These are phyloP conservation scores for Antrodiella citrinella DNA, from an alignment of 768 basidiomycete genomes.

Conservation along the genomic window DNA sequence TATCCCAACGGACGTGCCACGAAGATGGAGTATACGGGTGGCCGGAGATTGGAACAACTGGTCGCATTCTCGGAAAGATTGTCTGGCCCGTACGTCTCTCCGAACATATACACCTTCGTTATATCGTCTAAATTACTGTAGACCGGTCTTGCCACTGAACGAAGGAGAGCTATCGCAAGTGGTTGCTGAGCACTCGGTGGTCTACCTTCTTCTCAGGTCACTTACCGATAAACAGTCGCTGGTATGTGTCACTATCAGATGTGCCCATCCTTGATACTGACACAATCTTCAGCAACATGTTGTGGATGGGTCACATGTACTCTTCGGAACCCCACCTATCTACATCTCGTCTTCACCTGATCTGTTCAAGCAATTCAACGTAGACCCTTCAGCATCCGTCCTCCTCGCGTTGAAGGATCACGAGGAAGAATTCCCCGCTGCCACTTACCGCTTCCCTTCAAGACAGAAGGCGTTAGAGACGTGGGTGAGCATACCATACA, in stretches of 20 bases:
- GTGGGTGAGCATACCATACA: slow-evolving; percentile 1
- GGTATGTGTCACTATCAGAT: slow-evolving; percentile 17
- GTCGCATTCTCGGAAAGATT: slow-evolving; percentile 72
- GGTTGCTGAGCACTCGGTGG: slow-evolving; percentile 39
- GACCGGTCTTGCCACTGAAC: slow-evolving; percentile 32
- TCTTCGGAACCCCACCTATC: slow-evolving; percentile 42
- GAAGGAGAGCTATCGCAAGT: slow-evolving; percentile 34
- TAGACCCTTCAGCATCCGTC: slow-evolving; percentile 24
- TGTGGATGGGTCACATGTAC: slow-evolving; percentile 43
- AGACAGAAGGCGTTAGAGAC: neutral
- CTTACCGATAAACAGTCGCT: slow-evolving; percentile 23
- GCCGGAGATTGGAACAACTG: slow-evolving; percentile 64
- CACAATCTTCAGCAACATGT: slow-evolving; percentile 37
- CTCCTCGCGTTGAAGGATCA: slow-evolving; percentile 64
- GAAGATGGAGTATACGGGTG: slow-evolving; percentile 69
- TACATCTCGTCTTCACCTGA: slow-evolving; percentile 29
- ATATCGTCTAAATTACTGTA: slow-evolving; percentile 12
- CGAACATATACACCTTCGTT: neutral
- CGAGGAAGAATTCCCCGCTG: slow-evolving; percentile 37
- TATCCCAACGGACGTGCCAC: slow-evolving; percentile 36
- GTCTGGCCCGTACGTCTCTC: slow-evolving; percentile 49
- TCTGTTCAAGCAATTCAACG: slow-evolving; percentile 26
- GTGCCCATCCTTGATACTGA: slow-evolving; percentile 1
- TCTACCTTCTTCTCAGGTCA: slow-evolving; percentile 53
- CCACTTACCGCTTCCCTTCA: slow-evolving; percentile 27